Evolutionary conservation across 345 rosid genomes (phyloP), one percentile per base, ranked within the genome.

Genomic region (Populus tremula): DNA sequence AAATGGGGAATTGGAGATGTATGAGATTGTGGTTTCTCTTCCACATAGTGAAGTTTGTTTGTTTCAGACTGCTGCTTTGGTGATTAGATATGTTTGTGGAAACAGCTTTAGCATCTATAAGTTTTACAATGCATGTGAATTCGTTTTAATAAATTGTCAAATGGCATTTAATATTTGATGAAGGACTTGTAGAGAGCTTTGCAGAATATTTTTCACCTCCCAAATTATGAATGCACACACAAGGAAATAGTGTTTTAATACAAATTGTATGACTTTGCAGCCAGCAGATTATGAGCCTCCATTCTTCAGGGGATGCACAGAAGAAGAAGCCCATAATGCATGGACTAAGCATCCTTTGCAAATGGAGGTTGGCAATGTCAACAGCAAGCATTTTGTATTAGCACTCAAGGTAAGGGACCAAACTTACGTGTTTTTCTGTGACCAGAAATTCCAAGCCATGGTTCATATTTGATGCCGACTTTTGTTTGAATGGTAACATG

Each of bases 351-450:
- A 78, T 86, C 98, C 99, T 85, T 82, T 96, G 79, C 89, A 88
- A 76, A 93, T 96, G 99, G 93, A 93, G 84, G 90, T 96, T 84
- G 98, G 99, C 63, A 89, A 94, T 78, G 99, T 96, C 79, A 94
- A 94, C 85, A 94, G 98, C 93, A 94, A 90, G 79, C 98, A 96
- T 86, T 90, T 91, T 79, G 91, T 92, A 38, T 85, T 94, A 81
- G 90, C 95, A 70, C 89, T 96, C 61, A 96, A 91, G 97, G 97
- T 86, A 82, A 83, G 73, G 72, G 18, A 31, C 72, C 76, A 39
- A 68, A 71, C 17, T 56, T 11, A n/a, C 6, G 64, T 59, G 29
- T 41, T 64, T 45, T 50, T 67, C 54, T 67, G 59, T 79, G 70
- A 20, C 62, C 62, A 76, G 13, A 70, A 31, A 39, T 74, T 72